Evolutionary conservation across 2,329 filamentous ascomycete species (phyloP).

Genomic region (Scleromitrula shiraiana): DNA sequence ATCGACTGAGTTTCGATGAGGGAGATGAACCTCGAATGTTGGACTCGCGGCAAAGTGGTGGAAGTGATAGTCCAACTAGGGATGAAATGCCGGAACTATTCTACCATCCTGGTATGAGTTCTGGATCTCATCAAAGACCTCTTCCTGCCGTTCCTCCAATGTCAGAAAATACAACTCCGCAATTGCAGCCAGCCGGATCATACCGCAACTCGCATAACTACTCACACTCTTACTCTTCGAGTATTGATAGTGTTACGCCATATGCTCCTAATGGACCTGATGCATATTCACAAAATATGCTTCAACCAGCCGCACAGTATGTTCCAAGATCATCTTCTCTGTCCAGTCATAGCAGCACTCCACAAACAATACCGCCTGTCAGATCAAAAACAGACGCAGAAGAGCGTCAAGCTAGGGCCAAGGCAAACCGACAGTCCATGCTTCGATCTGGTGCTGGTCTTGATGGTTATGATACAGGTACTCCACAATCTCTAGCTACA

Average conservation of each 20-base stretch:
- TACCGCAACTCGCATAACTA: constrained; percentile 45
- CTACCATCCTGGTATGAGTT: constrained; percentile 76
- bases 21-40: constrained; percentile 68
- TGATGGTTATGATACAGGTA: constrained; percentile 49
- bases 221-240: constrained; percentile 38
- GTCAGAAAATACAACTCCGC: constrained; percentile 37
- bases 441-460: constrained; percentile 44
- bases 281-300: constrained; percentile 37
- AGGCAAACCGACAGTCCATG: constrained; percentile 43
- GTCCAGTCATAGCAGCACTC: constrained; percentile 72
- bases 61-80: constrained; percentile 56
- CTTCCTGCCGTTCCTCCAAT: constrained; percentile 52
- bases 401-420: constrained; percentile 48
- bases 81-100: constrained; percentile 85
- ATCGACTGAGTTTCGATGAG: constrained; percentile 84
- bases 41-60: constrained; percentile 35
- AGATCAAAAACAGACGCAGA: constrained; percentile 90
- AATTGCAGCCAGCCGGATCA: constrained; percentile 46
- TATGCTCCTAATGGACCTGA: constrained; percentile 25
- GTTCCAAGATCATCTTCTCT: constrained; percentile 74
- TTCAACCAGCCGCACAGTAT: constrained; percentile 30
- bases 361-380: constrained; percentile 71
- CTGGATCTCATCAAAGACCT: constrained; percentile 53
- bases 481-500: constrained; percentile 45
- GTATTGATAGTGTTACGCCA: constrained; percentile 35